Conservation (phyloP, 345 rosid genomes). For the Dovyalis caffra region DNA sequence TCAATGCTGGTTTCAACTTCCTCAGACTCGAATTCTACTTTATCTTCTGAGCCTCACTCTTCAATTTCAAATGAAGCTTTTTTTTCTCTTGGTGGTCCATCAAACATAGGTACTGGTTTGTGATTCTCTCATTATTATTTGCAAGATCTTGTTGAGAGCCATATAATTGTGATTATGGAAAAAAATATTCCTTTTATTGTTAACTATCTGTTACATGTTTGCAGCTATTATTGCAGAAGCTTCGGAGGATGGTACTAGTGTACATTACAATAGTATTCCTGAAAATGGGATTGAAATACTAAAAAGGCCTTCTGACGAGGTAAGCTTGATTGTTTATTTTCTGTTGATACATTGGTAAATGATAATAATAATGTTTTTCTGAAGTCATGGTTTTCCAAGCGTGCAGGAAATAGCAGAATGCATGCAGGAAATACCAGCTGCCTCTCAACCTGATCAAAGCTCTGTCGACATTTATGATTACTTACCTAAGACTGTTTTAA, state of each 20-base stretch:
- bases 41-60: conserved; percentile 21
- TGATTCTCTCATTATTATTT: neutral
- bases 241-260: conserved; percentile 1
- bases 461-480: conserved; percentile 21
- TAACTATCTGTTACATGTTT: neutral
- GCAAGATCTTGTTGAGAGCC: neutral
- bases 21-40: conserved; percentile 18
- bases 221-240: conserved; percentile 8
- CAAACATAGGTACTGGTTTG: conserved; percentile 17
- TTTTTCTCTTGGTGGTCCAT: conserved; percentile 10
- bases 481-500: conserved; percentile 53
- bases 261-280: neutral
- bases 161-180: neutral
- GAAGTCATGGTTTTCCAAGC: neutral
- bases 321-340: conserved; percentile 11
- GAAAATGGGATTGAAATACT: neutral
- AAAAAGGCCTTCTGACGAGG: conserved; percentile 26
- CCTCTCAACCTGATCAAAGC: conserved; percentile 12
- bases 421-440: conserved; percentile 29
- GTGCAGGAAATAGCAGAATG: no score
- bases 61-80: conserved; percentile 15
- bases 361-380: neutral
- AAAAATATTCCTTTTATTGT: neutral
- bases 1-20: conserved; percentile 19
- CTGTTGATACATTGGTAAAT: conserved; percentile 1